Base-by-base conservation (phyloP, 2,329 filamentous ascomycete species). In the Fusarium subtropicale region DNA sequence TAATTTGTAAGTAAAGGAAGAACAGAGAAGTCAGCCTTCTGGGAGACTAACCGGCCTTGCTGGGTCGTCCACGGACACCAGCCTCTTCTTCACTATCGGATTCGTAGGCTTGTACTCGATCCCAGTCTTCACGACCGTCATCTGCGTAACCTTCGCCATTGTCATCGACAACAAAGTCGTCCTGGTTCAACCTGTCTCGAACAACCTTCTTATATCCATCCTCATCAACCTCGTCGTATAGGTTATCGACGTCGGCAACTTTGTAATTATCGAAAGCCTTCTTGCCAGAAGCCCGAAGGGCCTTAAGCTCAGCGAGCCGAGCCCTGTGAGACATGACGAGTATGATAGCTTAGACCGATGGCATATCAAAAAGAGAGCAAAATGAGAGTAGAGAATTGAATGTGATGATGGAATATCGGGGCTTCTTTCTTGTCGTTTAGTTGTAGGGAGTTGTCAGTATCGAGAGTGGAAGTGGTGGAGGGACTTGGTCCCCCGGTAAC, bases 131-230 rank as follows among this genome's bases (percentile, higher is more conserved):
- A 57, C 96, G 91, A 64, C 96, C 96, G 77, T 98, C 96, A 78
- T 98, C 95, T 71, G 93, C 95, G 76, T 99, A 99, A 38, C 96
- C 95, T 78, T 95, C 93, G 76, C 95, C 95, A 82, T 97, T 97
- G 82, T 99, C 96, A 83, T 98, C 96, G 64, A 99, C 94, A 54
- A 99, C 95, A 76, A 99, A 99, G 81, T 99, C 96, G 75, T 99
- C 96, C 75, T 97, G 87, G 76, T 98, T 92, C 53, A 99, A 85
- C 47, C 96, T 91, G 58, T 91, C 89, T 42, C 96, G 89, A 16
- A 99, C 94, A 71, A 98, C 91, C 79, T 97, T 97, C 84, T 97
- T 97, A 85, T 99, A 99, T 53, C 92, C 92, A 76, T 96, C 95
- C 75, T 99, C 96, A 76, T 98, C 94, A 48, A 99, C 94, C 75